These are phyloP conservation scores for Porogramme epimiltina DNA, from an alignment of 1,284 basidiomycete genomes.

Conservation along the genomic window DNA sequence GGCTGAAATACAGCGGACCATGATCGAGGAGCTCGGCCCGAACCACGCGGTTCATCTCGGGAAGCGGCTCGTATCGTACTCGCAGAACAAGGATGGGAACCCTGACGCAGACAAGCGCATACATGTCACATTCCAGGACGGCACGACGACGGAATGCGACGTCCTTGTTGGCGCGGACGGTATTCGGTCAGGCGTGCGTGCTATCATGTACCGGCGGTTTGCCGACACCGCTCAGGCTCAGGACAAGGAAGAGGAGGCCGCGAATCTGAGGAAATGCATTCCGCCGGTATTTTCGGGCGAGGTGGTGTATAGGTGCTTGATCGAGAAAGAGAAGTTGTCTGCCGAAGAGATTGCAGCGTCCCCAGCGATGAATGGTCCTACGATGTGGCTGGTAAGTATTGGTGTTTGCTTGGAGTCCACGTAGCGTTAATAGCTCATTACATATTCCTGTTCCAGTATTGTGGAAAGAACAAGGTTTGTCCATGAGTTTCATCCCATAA, in stretches of 20 bases:
- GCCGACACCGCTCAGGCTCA: slow-evolving; percentile 17
- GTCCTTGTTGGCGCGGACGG: slow-evolving; percentile 54
- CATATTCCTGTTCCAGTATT: slow-evolving; percentile 20
- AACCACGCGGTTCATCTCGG: slow-evolving; percentile 42
- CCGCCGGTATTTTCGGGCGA: slow-evolving; percentile 4
- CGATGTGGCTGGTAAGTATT: slow-evolving; percentile 2
- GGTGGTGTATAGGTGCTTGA: slow-evolving; percentile 5
- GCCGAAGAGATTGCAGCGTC: not conserved
- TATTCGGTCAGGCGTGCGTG: slow-evolving; percentile 44
- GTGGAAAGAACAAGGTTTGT: slow-evolving; percentile 29
- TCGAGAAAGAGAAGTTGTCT: slow-evolving; percentile 1
- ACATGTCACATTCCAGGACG: slow-evolving; percentile 50
- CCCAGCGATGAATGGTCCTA: not conserved
- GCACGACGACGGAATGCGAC: slow-evolving; percentile 46
- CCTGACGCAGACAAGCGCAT: slow-evolving; percentile 22
- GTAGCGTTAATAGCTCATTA: too few relatives aligned
- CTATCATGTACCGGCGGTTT: slow-evolving; percentile 14
- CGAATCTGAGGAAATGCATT: not conserved
- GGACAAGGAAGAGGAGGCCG: slow-evolving; percentile 1
- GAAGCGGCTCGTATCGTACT: slow-evolving; percentile 51
- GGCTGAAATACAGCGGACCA: slow-evolving; percentile 50
- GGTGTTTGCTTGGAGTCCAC: not conserved
- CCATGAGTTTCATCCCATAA: not conserved
- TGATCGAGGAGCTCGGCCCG: slow-evolving; percentile 44
- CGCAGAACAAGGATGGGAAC: slow-evolving; percentile 27